Conservation (phyloP, 2,329 filamentous ascomycete genomes). For the Ciborinia camelliae region DNA sequence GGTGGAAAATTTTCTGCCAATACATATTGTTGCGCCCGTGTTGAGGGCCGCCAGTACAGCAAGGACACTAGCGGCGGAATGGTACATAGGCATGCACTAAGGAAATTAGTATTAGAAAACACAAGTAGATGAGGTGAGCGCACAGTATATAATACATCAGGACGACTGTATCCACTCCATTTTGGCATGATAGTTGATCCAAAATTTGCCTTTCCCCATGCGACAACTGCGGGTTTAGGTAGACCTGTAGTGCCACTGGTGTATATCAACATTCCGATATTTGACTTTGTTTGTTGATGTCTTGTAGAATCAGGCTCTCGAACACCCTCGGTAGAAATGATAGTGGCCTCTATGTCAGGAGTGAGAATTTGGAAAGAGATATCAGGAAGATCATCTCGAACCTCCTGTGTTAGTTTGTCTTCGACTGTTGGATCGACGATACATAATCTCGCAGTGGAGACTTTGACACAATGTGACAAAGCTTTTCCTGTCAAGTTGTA, state of each 20-base stretch:
- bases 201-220: constrained; percentile 63
- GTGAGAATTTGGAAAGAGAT: constrained; percentile 62
- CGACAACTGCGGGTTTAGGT: constrained; percentile 74
- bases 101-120: constrained; percentile 23
- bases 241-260: constrained; percentile 83
- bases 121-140: constrained; percentile 28
- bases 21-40: constrained; percentile 61
- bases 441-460: constrained; percentile 63
- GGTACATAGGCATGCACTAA: constrained; percentile 84
- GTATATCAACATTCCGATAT: constrained; percentile 74
- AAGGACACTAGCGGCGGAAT: constrained; percentile 72
- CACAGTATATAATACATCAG: constrained; percentile 74
- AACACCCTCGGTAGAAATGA: constrained; percentile 48
- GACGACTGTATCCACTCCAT: constrained; percentile 56
- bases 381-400: constrained; percentile 48
- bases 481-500: constrained; percentile 74
- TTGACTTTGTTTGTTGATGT: constrained; percentile 44
- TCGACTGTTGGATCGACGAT: constrained; percentile 63
- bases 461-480: constrained; percentile 69
- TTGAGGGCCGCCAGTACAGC: constrained; percentile 61
- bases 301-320: constrained; percentile 58
- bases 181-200: constrained; percentile 51
- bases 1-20: constrained; percentile 77
- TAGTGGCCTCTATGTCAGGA: constrained; percentile 53
- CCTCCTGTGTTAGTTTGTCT: constrained; percentile 54